Conservation (phyloP, 208 protist genomes). For the Crithidia acanthocephali region DNA sequence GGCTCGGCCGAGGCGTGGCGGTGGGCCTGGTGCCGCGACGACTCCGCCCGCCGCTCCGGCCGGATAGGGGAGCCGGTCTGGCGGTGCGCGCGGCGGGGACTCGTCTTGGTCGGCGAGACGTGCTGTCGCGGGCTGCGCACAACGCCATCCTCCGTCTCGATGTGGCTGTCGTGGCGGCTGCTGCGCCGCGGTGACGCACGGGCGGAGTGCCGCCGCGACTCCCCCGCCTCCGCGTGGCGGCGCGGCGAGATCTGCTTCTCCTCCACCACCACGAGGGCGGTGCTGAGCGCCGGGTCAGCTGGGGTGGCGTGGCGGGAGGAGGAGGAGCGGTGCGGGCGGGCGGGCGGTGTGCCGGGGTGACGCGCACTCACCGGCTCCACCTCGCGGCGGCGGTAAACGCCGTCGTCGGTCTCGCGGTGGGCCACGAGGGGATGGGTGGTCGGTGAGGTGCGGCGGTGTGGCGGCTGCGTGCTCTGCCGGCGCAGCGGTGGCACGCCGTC, state of each 20-base stretch:
- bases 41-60: slow-evolving; percentile 24
- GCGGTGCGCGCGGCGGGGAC: slow-evolving; percentile 22
- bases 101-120: slow-evolving; percentile 1
- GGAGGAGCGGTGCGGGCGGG: slow-evolving; percentile 4
- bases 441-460: slow-evolving; percentile 25
- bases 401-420: slow-evolving; percentile 5
- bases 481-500: slow-evolving; percentile 28
- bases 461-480: slow-evolving; percentile 44
- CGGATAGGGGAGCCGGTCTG: slow-evolving; percentile 19
- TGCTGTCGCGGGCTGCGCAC: slow-evolving; percentile 27
- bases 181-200: slow-evolving; percentile 25
- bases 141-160: slow-evolving; percentile 7
- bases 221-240: background rate
- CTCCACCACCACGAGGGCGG: slow-evolving; percentile 24
- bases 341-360: slow-evolving; percentile 1
- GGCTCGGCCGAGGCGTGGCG: slow-evolving; percentile 19
- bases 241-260: slow-evolving; percentile 17
- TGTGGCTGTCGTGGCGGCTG: slow-evolving; percentile 21
- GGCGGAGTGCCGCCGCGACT: slow-evolving; percentile 1
- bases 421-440: slow-evolving; percentile 9
- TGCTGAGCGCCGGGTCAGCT: slow-evolving; percentile 3
- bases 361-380: slow-evolving; percentile 19
- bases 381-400: slow-evolving; percentile 26
- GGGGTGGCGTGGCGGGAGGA: slow-evolving; percentile 19
- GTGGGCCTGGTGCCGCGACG: slow-evolving; percentile 1